A percentile compares a stretch with the other conserved stretches of the same genome.
Evolutionary conservation across 1,139 yeast genomes (phyloP).

Genomic region (Candida tetrigidarum): DNA sequence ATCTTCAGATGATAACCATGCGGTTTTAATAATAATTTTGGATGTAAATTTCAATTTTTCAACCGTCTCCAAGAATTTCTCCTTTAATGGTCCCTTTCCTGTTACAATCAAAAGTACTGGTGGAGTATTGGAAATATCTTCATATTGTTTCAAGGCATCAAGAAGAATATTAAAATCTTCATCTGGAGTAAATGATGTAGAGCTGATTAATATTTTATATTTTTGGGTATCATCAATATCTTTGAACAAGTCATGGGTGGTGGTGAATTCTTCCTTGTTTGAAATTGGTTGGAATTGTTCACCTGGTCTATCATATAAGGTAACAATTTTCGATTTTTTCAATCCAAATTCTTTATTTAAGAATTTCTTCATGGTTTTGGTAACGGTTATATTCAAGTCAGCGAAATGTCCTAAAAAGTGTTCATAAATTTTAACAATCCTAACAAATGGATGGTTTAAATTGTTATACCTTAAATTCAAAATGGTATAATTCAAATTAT

Average conservation of each 20-base stretch:
- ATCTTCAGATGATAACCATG: conserved; percentile 81
- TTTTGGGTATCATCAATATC: conserved; percentile 28
- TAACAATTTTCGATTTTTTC: conserved; percentile 34
- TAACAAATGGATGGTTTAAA: conserved; percentile 64
- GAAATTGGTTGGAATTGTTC: conserved; percentile 58
- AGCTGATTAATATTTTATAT: conserved; percentile 73
- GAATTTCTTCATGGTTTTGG: conserved; percentile 70
- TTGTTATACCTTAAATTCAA: conserved; percentile 66
- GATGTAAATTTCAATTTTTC: conserved; percentile 43
- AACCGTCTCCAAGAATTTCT: conserved; percentile 51
- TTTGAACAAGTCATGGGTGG: conserved; percentile 37
- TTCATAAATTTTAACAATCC: conserved; percentile 61
- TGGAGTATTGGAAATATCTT: conserved; percentile 42
- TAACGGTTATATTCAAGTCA: conserved; percentile 75
- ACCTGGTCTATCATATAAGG: conserved; percentile 77
- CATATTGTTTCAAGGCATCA: conserved; percentile 68
- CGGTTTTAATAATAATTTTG: conserved; percentile 59
- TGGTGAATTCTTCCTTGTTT: conserved; percentile 16
- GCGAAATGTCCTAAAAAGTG: conserved; percentile 58
- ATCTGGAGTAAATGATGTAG: conserved; percentile 96
- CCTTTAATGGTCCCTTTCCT: conserved; percentile 89
- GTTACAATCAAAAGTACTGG: conserved; percentile 74
- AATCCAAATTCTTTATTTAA: conserved; percentile 60
- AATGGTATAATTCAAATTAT: conserved; percentile 87
- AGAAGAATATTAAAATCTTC: conserved; percentile 80